Evolutionary conservation across 805 yeast genomes (phyloP).

Genomic region (Scheffersomyces spartinae): DNA sequence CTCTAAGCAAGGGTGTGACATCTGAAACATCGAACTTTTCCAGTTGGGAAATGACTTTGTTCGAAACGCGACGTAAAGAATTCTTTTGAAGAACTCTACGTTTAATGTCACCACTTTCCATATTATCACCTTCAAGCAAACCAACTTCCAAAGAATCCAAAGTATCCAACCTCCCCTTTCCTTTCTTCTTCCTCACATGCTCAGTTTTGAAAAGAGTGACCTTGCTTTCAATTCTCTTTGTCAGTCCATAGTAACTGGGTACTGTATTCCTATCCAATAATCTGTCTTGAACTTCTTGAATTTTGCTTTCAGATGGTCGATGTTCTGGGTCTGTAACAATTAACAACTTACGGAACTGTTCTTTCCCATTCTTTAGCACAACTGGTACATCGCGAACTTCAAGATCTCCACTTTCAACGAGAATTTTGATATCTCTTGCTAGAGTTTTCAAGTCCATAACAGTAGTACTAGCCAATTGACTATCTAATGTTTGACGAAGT

Average conservation of each 20-base stretch:
- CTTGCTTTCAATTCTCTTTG: slow-evolving; percentile 18
- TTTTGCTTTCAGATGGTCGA: slow-evolving; percentile 16
- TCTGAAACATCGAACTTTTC: slow-evolving; percentile 1
- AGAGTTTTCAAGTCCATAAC: slow-evolving; percentile 27
- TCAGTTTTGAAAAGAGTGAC: slow-evolving; percentile 11
- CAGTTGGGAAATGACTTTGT: too few species aligned
- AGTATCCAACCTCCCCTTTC: slow-evolving; percentile 13
- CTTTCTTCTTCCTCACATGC: slow-evolving; percentile 3
- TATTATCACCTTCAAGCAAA: too few species aligned
- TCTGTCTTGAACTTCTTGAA: slow-evolving; percentile 16
- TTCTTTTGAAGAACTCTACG: too few species aligned
- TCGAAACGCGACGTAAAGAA: too few species aligned
- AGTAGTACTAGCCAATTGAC: slow-evolving; percentile 14
- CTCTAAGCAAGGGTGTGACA: slow-evolving; percentile 31
- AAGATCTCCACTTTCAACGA: slow-evolving; percentile 12
- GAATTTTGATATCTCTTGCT: slow-evolving; percentile 22
- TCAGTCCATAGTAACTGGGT: slow-evolving; percentile 6
- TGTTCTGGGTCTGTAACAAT: slow-evolving; percentile 15
- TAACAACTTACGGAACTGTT: slow-evolving; percentile 18
- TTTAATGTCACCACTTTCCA: too few species aligned
- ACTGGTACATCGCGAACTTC: slow-evolving; percentile 14
- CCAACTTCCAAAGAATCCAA: too few species aligned
- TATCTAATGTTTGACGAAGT: slow-evolving; percentile 21
- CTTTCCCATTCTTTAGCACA: slow-evolving; percentile 16
- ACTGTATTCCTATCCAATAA: slow-evolving; percentile 9